Evolutionary conservation across 345 rosid genomes (phyloP), one percentile per base, ranked within the genome.

Genomic region (Hevea brasiliensis): DNA sequence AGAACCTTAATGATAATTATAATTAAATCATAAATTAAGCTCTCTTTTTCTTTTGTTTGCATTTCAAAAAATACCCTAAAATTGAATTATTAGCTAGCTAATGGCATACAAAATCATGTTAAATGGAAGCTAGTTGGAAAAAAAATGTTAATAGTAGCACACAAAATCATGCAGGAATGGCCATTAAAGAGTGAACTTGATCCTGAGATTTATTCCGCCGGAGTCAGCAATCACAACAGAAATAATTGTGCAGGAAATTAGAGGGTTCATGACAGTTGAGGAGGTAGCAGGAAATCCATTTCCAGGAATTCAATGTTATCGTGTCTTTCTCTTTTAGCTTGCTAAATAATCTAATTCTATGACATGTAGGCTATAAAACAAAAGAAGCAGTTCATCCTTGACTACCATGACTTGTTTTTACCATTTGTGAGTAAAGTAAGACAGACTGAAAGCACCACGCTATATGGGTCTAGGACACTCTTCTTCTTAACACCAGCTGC

Each of bases 171-270:
- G 21, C 70, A 91, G 98, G 96, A 94, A 70, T 94, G 94, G 96
- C 98, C 98, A 6, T 54, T 91, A 72, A 86, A 73, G 81, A 92
- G 98, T 64, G 78, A 71, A 48, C 89, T 94, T 6, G 98, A 94
- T 76, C 89, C 92, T 7, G 53, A 26, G 1, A 76, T 81, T 4
- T 94, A 91, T 4, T 5, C 84, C 90, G 0, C 76, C 87, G 0
- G 88, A 75, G 63, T 94, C 98, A 48, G 84, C 82, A 61, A 88
- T 94, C 74, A 92, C 97, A 9, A 48, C 79, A 69, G 87, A 92
- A 40, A 37, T 89, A 41, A 61, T 92, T 1, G 85, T 86, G 79
- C 29, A 27, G 24, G 82, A 88, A 75, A 86, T 94, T n/a, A 72
- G 61, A 82, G 98, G 94, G 6, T 68, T 68, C 40, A 75, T 84